Base-by-base conservation (phyloP, 768 basidiomycete genomes). In the Russula abietina region DNA sequence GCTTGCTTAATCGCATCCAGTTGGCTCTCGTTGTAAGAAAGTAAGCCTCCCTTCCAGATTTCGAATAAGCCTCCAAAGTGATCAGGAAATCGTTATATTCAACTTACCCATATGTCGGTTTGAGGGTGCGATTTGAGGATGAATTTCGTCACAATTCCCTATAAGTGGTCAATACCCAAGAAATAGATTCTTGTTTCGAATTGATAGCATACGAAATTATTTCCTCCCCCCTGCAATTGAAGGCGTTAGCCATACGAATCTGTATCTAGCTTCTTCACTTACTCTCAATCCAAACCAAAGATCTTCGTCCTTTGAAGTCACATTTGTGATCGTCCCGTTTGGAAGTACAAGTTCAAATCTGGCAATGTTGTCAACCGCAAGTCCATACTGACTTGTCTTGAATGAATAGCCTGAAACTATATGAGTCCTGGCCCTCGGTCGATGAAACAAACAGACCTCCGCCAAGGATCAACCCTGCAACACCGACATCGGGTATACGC, bases 301-400 rank as follows among this genome's bases (percentile, higher is more conserved):
- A n/a, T 61, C 60, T 9, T 46, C 17, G 32, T 61, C 36, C 1
- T 48, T 30, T 11, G 54, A 28, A 22, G 53, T 61, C 7, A 55
- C 45, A 2, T 17, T 16, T 28, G n/a, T 48, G 32, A 60, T 54
- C 4, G 56, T 56, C 4, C 75, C 75, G 51, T 68, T 67, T 11
- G 73, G 73, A 10, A 71, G 57, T 10, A 74, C 71, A 30, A 74
- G 57, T 48, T 72, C 50, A 10, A 64, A 67, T 24, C 57, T 65
- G 10, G 62, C 60, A 32, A 77, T 52, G 55, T 75, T 75, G 64
- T 77, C 76, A 46, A 76, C 67, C 2, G 70, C 69, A 38, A 76
- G 61, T 11, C 76, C 74, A 54, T 69, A 70, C 54, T 71, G 69
- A 57, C 71, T 75, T 5, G 70, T 72, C 53, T 70, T 68, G 48